Base-by-base conservation (phyloP, 108 stramenopile genomes). In the Cyclotella baltica region DNA sequence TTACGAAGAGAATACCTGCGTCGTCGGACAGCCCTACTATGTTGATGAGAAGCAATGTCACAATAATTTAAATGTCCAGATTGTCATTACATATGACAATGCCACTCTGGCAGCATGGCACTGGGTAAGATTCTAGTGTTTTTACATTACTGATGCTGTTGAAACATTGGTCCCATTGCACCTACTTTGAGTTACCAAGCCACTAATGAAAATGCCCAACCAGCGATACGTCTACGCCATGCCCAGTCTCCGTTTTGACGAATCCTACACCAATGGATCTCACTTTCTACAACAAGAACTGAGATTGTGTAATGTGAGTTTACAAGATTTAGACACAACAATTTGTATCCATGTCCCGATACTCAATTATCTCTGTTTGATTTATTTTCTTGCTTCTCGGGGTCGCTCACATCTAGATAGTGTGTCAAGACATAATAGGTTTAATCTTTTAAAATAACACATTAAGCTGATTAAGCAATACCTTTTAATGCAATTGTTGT, bases 1-100 rank as follows among this genome's bases (percentile, higher is more conserved):
- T 47, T 78, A 73, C 38, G 81, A 83, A n/a, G 55, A 47, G 5
- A 78, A 73, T 73, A 63, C 64, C 3, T 83, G 81, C 43, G 73
- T 65, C 40, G 73, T 70, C 0, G 73, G 70, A 46, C n/a, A n/a
- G n/a, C n/a, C n/a, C n/a, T n/a, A n/a, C n/a, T 52, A 70, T 8
- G 36, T 57, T 40, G 28, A 53, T 22, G 69, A 53, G 23, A 55
- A 23, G 37, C 52, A 70, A 11, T n/a, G 62, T 25, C 61, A 64
- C 27, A 48, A 68, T 0, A 23, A 70, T 1, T 30, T 75, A 10
- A 73, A 81, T 70, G 80, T 75, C 23, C 72, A 75, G 55, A 50
- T 70, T 40, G 67, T 67, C 38, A 51, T 81, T 53, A 81, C 62
- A 34, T 75, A 75, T 65, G 69, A 81, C 29, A 51, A 74, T 47